These are phyloP conservation scores for Bacidia gigantensis DNA, from an alignment of 495 filamentous ascomycete genomes.

Conservation along the genomic window DNA sequence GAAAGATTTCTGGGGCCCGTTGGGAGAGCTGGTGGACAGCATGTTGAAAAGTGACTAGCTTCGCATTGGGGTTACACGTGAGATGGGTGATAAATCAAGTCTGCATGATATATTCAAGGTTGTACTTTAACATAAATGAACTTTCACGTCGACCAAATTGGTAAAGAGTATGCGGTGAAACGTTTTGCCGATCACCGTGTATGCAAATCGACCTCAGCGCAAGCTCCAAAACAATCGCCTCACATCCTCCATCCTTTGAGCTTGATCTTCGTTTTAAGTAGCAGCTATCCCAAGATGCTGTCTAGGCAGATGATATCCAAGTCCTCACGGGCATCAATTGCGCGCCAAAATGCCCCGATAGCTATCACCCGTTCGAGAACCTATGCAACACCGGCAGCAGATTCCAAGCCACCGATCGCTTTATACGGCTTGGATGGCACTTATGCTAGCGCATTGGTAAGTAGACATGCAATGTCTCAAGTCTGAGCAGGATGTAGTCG, in stretches of 20 bases:
- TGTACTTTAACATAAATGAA: conserved; percentile 1
- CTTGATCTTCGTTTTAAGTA: neutral
- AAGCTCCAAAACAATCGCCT: neutral
- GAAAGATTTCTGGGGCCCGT: conserved; percentile 96
- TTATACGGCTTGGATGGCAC: conserved; percentile 94
- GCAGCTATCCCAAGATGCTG: conserved; percentile 8
- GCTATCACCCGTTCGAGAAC: conserved; percentile 40
- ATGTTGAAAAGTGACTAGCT: conserved; percentile 84
- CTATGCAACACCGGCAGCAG: conserved; percentile 59
- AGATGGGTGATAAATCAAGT: neutral
- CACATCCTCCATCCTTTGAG: neutral
- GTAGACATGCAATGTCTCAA: too few relatives aligned
- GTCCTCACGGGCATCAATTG: conserved; percentile 2
- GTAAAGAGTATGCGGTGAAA: too few relatives aligned
- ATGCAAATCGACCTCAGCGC: neutral
- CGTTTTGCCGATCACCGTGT: neutral
- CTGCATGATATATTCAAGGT: neutral
- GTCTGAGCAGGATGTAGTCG: too few relatives aligned
- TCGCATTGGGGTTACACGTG: neutral
- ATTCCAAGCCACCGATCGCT: conserved; percentile 71
- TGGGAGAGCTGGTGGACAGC: conserved; percentile 90
- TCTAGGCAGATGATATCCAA: conserved; percentile 10
- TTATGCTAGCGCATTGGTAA: conserved; percentile 95
- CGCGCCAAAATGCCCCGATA: conserved; percentile 28
- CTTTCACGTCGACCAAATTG: too few relatives aligned